A percentile compares a stretch with the other conserved stretches of the same genome.
phyloP scores from a whole-genome alignment of 371 early-diverging fungal genomes.

The Massospora cicadina region DNA sequence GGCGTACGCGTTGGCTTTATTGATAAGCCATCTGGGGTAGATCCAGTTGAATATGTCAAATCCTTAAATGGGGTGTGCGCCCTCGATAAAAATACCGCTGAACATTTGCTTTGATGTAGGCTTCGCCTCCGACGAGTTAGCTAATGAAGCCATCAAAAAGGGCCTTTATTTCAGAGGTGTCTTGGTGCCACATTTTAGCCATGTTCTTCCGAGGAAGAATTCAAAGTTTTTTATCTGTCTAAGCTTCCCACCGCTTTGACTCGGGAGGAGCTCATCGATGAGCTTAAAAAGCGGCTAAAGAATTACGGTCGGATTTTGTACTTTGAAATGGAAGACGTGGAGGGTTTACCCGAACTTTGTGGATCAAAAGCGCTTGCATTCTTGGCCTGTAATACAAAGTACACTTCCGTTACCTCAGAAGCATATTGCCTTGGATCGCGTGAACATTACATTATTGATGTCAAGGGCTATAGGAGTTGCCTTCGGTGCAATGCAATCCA shows the following conservation, averaged over 20 bases:
- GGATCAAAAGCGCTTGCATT: not conserved
- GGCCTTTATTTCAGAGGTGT: not conserved
- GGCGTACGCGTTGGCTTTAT: not conserved
- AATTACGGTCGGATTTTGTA: not conserved
- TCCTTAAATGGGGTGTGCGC: not conserved
- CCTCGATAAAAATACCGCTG: not conserved
- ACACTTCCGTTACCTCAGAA: too few relatives aligned
- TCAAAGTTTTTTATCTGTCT: not conserved
- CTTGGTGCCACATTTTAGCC: not conserved
- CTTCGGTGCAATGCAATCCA: too few relatives aligned
- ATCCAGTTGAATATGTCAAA: not conserved
- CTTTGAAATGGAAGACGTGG: not conserved
- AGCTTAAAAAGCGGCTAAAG: not conserved
- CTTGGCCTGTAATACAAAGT: too few relatives aligned
- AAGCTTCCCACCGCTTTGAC: not conserved
- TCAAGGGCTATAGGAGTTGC: too few relatives aligned
- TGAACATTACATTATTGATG: too few relatives aligned
- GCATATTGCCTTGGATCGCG: too few relatives aligned
- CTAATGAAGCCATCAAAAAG: not conserved
- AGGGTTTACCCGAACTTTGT: not conserved
- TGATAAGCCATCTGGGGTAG: not conserved
- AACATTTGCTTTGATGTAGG: not conserved
- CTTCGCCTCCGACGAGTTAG: not conserved
- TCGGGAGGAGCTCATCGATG: not conserved
- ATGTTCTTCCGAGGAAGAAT: not conserved